Conservation (phyloP, 2,329 filamentous ascomycete genomes). For the Verticillium tricorpus region DNA sequence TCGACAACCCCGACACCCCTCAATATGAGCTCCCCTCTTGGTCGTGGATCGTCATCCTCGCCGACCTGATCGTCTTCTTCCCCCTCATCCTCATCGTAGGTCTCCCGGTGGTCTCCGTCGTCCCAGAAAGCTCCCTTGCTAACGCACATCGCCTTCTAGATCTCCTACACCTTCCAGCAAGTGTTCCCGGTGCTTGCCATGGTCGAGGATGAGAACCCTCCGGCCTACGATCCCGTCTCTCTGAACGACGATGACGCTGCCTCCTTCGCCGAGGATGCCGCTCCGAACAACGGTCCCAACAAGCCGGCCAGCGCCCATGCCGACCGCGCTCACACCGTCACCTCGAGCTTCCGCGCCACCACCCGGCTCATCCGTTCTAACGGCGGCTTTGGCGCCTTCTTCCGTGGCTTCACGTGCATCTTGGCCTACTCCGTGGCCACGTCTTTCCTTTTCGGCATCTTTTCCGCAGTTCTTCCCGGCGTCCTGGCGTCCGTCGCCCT, state of each 20-base stretch:
- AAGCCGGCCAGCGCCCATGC: slow-evolving; percentile 16
- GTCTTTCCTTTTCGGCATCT: slow-evolving; percentile 34
- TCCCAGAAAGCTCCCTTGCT: neutral
- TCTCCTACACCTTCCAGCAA: slow-evolving; percentile 44
- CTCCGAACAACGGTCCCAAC: slow-evolving; percentile 11
- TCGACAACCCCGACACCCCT: slow-evolving; percentile 16
- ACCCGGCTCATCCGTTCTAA: slow-evolving; percentile 53
- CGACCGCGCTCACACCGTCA: slow-evolving; percentile 35
- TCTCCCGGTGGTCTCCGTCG: slow-evolving; percentile 1
- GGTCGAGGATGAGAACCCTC: slow-evolving; percentile 51
- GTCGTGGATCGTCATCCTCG: slow-evolving; percentile 32
- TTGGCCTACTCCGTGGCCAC: slow-evolving; percentile 32
- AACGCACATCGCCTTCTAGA: slow-evolving; percentile 22
- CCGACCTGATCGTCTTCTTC: slow-evolving; percentile 39
- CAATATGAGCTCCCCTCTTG: slow-evolving; percentile 30
- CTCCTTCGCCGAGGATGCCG: slow-evolving; percentile 25
- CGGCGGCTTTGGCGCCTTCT: slow-evolving; percentile 60
- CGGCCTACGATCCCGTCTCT: slow-evolving; percentile 48
- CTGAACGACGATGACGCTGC: slow-evolving; percentile 33
- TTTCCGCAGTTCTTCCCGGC: slow-evolving; percentile 39
- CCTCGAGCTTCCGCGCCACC: slow-evolving; percentile 46
- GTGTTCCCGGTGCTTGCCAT: slow-evolving; percentile 53
- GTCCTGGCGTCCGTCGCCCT: slow-evolving; percentile 43
- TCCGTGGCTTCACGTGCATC: slow-evolving; percentile 61
- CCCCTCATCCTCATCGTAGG: slow-evolving; percentile 39